Base-by-base conservation (phyloP, 2,329 filamentous ascomycete genomes). In the Sporothrix luriei region DNA sequence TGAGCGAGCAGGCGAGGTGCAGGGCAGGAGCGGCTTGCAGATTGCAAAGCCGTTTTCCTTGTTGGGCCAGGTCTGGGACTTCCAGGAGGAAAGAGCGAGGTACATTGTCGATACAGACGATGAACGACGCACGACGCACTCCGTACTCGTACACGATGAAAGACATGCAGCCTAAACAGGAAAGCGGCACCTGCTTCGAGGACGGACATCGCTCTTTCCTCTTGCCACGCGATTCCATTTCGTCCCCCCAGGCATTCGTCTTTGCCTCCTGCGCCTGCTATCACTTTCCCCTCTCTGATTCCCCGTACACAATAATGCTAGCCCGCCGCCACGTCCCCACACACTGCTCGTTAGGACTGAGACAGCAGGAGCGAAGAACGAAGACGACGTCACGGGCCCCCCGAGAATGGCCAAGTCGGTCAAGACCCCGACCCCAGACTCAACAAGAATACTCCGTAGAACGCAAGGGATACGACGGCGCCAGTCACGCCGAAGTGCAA, bases 281-380 rank as follows among this genome's bases (percentile, higher is more conserved):
- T 59, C 19, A 7, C 52, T 16, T 16, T 26, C 26, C 52, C 52
- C 26, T 19, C 51, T 33, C 29, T 43, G 33, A 61, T 43, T 43
- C 29, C 55, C 55, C 55, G 55, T 61, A 43, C n/a, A n/a, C n/a
- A n/a, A n/a, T 13, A 43, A 43, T 61, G 38, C 55, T 13, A 61
- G 43, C 19, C 19, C 10, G 29, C 54, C 16, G 19, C 54, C 33
- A 59, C 24, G 55, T 24, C 55, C 40, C 55, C 55, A 43, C 55
- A 38, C 33, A 61, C 55, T 61, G 24, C 33, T 61, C 55, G 19
- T 59, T 59, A 59, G 55, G 33, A 59, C 55, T 59, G 55, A 59
- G 54, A 59, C 55, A 59, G 5, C 16, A 19, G 29, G 26, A 38
- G 24, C 38, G 16, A 57, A 38, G 54, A 29, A 38, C 16, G 33